phyloP scores from a whole-genome alignment of 164 flowering plant genomes.

The Nymphaea thermarum region DNA sequence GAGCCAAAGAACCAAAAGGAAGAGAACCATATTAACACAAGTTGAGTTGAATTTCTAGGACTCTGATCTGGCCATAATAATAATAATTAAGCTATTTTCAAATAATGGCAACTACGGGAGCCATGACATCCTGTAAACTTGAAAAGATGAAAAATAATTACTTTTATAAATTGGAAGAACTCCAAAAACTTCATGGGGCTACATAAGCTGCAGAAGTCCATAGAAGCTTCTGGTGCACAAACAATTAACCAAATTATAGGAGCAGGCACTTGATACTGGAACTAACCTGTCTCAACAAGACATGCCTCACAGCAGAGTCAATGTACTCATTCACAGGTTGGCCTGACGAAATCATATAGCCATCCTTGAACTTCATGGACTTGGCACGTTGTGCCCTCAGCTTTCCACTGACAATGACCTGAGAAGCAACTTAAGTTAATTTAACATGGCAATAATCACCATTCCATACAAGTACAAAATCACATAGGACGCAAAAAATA shows the following conservation, averaged over 20 bases:
- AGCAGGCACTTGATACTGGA: neutral
- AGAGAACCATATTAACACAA: no score
- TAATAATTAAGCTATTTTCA: no score
- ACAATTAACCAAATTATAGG: neutral
- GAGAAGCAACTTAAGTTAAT: neutral
- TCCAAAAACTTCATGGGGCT: neutral
- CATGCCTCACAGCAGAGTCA: slow-evolving; percentile 22
- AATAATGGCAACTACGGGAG: no score
- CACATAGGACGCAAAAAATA: no score
- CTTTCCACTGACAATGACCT: slow-evolving; percentile 27
- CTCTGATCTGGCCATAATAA: no score
- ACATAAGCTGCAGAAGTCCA: neutral
- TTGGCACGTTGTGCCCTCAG: slow-evolving; percentile 22
- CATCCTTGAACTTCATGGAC: slow-evolving; percentile 26
- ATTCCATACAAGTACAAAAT: neutral
- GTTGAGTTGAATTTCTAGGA: no score
- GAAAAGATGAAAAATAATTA: neutral
- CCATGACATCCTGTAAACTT: no score
- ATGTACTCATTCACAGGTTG: slow-evolving; percentile 25
- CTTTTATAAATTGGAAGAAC: no score
- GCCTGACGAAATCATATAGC: slow-evolving; percentile 25
- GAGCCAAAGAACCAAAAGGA: no score
- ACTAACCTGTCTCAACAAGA: slow-evolving; percentile 18
- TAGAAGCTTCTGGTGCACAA: neutral
- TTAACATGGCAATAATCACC: no score